These are phyloP conservation scores for Meira miltonrushii DNA, from an alignment of 1,284 basidiomycete species.

Conservation along the genomic window DNA sequence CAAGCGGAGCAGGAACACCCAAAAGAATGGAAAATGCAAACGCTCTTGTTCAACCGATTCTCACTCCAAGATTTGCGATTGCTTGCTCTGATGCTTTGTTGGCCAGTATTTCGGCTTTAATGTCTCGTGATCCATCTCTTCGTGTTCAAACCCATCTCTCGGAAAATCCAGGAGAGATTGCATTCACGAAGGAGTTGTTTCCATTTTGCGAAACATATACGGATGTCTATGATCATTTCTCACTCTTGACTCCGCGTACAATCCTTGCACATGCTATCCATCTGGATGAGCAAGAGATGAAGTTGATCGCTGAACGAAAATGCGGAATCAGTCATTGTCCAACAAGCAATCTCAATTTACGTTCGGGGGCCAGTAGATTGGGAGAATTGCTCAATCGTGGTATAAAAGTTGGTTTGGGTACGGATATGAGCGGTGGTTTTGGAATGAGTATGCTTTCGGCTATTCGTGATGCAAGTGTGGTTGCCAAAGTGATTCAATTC, in stretches of 20 bases:
- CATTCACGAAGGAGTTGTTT: constrained; percentile 65
- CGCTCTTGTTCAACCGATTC: constrained; percentile 71
- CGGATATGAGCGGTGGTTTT: constrained; percentile 86
- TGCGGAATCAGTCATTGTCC: constrained; percentile 90
- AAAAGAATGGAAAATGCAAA: constrained; percentile 14
- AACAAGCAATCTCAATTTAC: constrained; percentile 76
- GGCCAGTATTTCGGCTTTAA: constrained; percentile 61
- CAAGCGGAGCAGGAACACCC: neutral
- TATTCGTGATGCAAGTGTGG: constrained; percentile 74
- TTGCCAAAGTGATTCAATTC: constrained; percentile 67
- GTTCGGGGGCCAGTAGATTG: constrained; percentile 74
- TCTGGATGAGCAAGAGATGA: constrained; percentile 67
- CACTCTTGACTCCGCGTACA: constrained; percentile 72
- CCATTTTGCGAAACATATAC: constrained; percentile 53
- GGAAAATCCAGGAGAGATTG: constrained; percentile 76
- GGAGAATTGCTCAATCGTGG: constrained; percentile 73
- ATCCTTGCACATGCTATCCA: constrained; percentile 86
- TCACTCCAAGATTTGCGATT: constrained; percentile 86
- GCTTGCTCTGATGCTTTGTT: constrained; percentile 78
- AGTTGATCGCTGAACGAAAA: constrained; percentile 63
- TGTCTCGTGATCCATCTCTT: constrained; percentile 54
- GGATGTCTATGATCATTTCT: constrained; percentile 71
- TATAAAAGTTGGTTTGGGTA: constrained; percentile 78
- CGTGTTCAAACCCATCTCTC: constrained; percentile 88
- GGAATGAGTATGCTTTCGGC: constrained; percentile 75